Conservation (phyloP, 768 basidiomycete genomes). For the Suillus clintonianus region DNA sequence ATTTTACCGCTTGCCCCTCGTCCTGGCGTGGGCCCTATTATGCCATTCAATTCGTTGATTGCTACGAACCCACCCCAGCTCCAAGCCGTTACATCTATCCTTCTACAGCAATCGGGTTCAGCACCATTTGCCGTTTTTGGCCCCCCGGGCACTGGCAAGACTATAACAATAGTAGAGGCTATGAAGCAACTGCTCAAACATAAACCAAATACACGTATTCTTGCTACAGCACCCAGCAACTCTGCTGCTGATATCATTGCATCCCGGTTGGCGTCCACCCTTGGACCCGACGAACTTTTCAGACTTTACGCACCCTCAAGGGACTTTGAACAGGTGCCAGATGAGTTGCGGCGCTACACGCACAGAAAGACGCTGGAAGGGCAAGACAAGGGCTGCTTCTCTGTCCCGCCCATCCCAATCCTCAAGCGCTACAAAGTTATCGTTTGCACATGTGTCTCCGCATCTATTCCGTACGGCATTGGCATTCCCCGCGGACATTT, state of each 20-base stretch:
- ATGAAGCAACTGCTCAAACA: slow-evolving; percentile 53
- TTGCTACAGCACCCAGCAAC: slow-evolving; percentile 71
- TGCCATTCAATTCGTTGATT: slow-evolving; percentile 45
- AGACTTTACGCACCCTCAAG: slow-evolving; percentile 56
- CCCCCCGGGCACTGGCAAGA: slow-evolving; percentile 72
- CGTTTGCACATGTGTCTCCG: slow-evolving; percentile 68
- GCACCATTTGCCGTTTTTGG: slow-evolving; percentile 63
- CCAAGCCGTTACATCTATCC: slow-evolving; percentile 50
- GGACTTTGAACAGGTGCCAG: slow-evolving; percentile 36
- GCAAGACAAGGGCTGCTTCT: slow-evolving; percentile 8
- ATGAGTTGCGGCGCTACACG: slow-evolving; percentile 39
- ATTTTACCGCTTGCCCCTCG: slow-evolving; percentile 1
- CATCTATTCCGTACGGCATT: slow-evolving; percentile 54
- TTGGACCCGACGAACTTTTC: slow-evolving; percentile 45
- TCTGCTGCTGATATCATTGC: slow-evolving; percentile 66
- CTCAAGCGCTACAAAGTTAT: slow-evolving; percentile 52
- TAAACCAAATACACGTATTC: slow-evolving; percentile 46
- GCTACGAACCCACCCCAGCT: slow-evolving; percentile 48
- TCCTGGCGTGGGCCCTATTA: slow-evolving; percentile 10
- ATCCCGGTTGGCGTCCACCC: slow-evolving; percentile 35
- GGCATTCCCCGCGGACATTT: slow-evolving; percentile 65
- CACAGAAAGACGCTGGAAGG: slow-evolving; percentile 32
- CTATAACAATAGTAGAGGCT: slow-evolving; percentile 63
- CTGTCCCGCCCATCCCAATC: slow-evolving; percentile 42
- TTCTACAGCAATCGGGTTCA: slow-evolving; percentile 43